Percentiles rank a stretch among this genome's conserved stretches.
phyloP scores from a whole-genome alignment of 1,284 basidiomycete genomes.

The Erythrobasidium hasegawianum region DNA sequence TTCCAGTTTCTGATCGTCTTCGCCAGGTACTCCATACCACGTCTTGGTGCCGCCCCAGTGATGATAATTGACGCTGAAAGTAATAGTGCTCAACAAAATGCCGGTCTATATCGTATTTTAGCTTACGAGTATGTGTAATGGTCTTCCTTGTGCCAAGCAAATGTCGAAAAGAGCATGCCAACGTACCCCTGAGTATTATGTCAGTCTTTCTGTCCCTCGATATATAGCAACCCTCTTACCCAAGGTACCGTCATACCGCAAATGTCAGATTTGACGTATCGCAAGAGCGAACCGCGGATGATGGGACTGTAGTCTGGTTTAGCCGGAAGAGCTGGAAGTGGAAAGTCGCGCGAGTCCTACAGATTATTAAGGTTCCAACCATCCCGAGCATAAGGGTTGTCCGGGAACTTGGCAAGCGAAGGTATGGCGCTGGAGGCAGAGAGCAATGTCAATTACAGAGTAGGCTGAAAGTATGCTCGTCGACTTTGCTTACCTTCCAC shows the following conservation, averaged over 20 bases:
- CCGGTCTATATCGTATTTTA: background rate
- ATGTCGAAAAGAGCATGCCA: conserved; percentile 98
- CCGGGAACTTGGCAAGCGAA: conserved; percentile 84
- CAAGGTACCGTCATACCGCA: conserved; percentile 99
- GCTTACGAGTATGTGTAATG: conserved; percentile 81
- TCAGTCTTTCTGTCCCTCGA: background rate
- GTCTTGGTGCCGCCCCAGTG: conserved; percentile 99
- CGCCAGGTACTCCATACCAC: conserved; percentile 97
- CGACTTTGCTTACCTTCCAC: conserved; percentile 86
- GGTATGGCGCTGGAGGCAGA: conserved; percentile 72
- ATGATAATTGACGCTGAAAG: conserved; percentile 46
- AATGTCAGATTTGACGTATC: conserved; percentile 96
- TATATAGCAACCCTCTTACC: conserved; percentile 55
- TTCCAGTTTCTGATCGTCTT: conserved; percentile 92
- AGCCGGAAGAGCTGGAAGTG: conserved; percentile 74
- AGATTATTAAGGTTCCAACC: conserved; percentile 99
- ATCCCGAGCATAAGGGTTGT: conserved; percentile 80
- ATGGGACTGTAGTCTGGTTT: conserved; percentile 57
- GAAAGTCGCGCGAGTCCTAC: conserved; percentile 57
- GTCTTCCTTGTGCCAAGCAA: conserved; percentile 99
- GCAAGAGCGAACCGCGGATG: conserved; percentile 47
- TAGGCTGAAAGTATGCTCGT: conserved; percentile 3
- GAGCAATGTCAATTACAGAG: background rate
- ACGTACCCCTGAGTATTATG: conserved; percentile 60
- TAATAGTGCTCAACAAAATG: background rate